Evolutionary conservation across 2,329 filamentous ascomycete genomes (phyloP), one percentile per base, ranked within the genome.

Genomic region (Penicillium sp.): DNA sequence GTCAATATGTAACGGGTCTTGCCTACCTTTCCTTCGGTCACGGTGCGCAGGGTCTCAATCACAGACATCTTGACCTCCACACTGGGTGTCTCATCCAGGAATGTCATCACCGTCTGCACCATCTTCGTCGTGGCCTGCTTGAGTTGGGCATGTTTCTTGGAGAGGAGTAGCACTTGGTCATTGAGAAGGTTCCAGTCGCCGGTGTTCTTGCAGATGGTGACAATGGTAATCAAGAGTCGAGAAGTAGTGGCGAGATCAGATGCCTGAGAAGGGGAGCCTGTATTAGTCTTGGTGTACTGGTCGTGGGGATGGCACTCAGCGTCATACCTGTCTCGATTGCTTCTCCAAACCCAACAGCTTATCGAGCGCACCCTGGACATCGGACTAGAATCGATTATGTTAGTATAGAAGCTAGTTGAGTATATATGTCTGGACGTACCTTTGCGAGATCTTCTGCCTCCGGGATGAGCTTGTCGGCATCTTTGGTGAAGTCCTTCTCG

Each of bases 91-190:
- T 87, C 83, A 66, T 95, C 87, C 65, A 99, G 75, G 72, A 97
- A 96, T 52, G 78, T 80, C 85, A 99, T 95, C 55, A 95, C 90
- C 40, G 86, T 87, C 78, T 99, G 93, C 53, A 99, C 91, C 93
- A 99, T 99, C 78, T 92, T 93, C 64, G 93, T 97, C 65, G 91
- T 93, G 66, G 93, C 93, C 75, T 97, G 93, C 75, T 99, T 99
- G 68, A 99, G 90, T 78, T 99, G 93, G 64, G 91, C 89, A 87
- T 99, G 93, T 79, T 99, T 99, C 84, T 99, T 99, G 59, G 93
- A 97, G 50, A 99, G 80, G 57, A 96, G 80, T 64, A 95, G 80
- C 56, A 95, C 89, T 76, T 99, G 93, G 75, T 99, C 93, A 70
- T 95, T 97, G 75, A 99, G 81, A 65, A 96, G 77, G 71, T 83